Conservation (phyloP, 2,329 filamentous ascomycete species). For the Diplodia seriata region DNA sequence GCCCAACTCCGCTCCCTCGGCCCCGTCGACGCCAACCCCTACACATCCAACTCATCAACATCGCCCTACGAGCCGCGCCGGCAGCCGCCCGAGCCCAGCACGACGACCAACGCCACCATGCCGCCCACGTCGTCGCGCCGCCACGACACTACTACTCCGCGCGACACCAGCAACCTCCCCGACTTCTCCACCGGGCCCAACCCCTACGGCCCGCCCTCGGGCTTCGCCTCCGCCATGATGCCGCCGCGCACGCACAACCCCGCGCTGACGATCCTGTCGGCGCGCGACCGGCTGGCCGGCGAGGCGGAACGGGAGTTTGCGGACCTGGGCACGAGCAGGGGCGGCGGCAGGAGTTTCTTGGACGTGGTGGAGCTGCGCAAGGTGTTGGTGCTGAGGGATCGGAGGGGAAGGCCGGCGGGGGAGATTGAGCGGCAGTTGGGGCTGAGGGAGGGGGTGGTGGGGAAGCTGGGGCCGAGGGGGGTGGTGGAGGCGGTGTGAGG, state of each 20-base stretch:
- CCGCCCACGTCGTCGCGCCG: conserved; percentile 16
- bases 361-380: conserved; percentile 52
- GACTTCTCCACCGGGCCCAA: conserved; percentile 18
- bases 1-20: conserved; percentile 75
- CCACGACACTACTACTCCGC: conserved; percentile 34
- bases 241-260: conserved; percentile 56
- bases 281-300: conserved; percentile 58
- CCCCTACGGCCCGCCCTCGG: conserved; percentile 37
- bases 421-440: conserved; percentile 32
- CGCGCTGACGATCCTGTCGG: conserved; percentile 60
- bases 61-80: conserved; percentile 47
- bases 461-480: conserved; percentile 22
- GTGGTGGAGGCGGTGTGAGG: conserved; percentile 28
- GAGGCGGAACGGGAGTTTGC: conserved; percentile 63
- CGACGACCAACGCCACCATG: not conserved
- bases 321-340: conserved; percentile 50
- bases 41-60: conserved; percentile 62
- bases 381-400: conserved; percentile 27
- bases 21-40: conserved; percentile 64
- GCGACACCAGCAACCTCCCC: conserved; percentile 41
- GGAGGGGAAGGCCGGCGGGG: not conserved
- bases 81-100: not conserved
- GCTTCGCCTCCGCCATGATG: conserved; percentile 35
- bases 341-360: conserved; percentile 54
- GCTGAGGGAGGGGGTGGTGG: conserved; percentile 29